A percentile compares a stretch with the other conserved stretches of the same genome.
phyloP scores from a whole-genome alignment of 805 yeast genomes.

The Suhomyces prunicola region DNA sequence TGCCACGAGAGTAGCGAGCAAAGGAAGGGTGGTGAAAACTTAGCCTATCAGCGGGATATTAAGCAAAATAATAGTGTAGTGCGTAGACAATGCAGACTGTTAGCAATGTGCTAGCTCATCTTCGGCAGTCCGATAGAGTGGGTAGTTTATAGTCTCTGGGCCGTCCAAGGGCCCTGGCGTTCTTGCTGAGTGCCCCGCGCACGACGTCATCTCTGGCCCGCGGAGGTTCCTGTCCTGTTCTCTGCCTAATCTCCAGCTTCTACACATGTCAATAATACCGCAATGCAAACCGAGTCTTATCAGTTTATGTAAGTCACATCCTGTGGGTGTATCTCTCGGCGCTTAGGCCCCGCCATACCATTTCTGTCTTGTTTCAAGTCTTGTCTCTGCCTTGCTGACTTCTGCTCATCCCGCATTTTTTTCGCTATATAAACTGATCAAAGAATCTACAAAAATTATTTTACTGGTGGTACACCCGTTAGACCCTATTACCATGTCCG shows the following conservation, averaged over 20 bases:
- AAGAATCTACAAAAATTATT: not conserved
- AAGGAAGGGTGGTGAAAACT: not conserved
- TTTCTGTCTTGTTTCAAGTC: not conserved
- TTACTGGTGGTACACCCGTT: not conserved
- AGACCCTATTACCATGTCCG: slow-evolving; percentile 12
- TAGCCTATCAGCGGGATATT: too few relatives aligned
- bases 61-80: too few relatives aligned
- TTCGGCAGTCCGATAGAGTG: too few relatives aligned
- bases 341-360: not conserved
- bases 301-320: too few relatives aligned
- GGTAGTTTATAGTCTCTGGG: too few relatives aligned
- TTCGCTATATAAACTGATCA: not conserved
- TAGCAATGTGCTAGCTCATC: too few relatives aligned
- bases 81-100: too few relatives aligned
- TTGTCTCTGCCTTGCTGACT: not conserved
- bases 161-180: not conserved
- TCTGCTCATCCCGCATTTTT: not conserved
- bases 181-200: not conserved
- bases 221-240: slow-evolving; percentile 1
- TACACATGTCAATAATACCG: not conserved
- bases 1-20: not conserved
- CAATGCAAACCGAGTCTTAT: not conserved
- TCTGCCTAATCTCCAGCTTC: not conserved
- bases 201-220: slow-evolving; percentile 1
- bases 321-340: not conserved